Conservation (phyloP, 768 basidiomycete genomes). For the Naganishia friedmannii region DNA sequence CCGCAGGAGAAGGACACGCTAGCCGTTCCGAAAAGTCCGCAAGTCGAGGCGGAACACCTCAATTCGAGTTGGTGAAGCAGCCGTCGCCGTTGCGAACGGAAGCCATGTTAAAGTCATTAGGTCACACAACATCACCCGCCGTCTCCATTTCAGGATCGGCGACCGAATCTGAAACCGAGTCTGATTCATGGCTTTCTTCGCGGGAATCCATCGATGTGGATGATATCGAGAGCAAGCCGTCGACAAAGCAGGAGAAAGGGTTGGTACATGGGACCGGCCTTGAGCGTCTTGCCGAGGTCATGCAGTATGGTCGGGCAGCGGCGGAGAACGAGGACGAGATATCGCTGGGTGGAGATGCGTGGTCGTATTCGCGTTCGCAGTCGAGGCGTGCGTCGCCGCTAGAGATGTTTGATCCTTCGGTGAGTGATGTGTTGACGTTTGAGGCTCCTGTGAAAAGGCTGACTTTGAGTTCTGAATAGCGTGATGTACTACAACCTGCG, state of each 20-base stretch:
- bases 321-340: conserved; percentile 12
- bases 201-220: conserved; percentile 10
- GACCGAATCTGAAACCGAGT: conserved; percentile 5
- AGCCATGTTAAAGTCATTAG: neutral
- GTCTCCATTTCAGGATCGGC: neutral
- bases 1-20: neutral
- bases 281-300: neutral
- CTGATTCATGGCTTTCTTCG: conserved; percentile 10
- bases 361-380: conserved; percentile 7
- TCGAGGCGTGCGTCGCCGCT: neutral
- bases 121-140: neutral
- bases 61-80: neutral
- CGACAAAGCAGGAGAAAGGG: neutral
- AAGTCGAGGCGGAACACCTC: neutral
- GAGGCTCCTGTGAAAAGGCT: neutral
- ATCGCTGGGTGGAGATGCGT: conserved; percentile 5
- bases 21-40: neutral
- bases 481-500: neutral
- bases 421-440: neutral
- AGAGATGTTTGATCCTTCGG: neutral
- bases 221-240: neutral
- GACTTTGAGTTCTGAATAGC: neutral
- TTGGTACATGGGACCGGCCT: neutral
- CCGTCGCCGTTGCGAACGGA: neutral
- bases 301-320: neutral